These are phyloP conservation scores for Ogataea corticis DNA, from an alignment of 805 yeast genomes.

Conservation along the genomic window DNA sequence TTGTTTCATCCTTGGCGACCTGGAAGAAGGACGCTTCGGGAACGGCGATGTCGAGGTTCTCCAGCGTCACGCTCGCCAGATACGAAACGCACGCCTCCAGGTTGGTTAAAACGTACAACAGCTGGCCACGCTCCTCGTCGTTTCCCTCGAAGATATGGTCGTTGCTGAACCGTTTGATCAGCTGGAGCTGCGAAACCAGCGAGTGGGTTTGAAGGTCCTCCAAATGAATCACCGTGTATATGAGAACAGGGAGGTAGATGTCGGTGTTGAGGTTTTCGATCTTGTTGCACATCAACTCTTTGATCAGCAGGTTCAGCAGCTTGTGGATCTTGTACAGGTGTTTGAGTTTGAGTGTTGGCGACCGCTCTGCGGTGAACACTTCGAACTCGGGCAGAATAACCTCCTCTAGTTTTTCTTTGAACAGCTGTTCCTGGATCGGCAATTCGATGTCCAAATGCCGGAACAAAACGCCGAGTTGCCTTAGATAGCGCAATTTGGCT, in stretches of 20 bases:
- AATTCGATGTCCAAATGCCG: slow-evolving; percentile 33
- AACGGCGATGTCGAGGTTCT: slow-evolving; percentile 30
- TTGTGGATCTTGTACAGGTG: slow-evolving; percentile 33
- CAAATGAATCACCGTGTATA: slow-evolving; percentile 34
- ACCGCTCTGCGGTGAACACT: slow-evolving; percentile 32
- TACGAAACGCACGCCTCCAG: slow-evolving; percentile 39
- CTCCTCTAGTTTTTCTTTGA: slow-evolving; percentile 24
- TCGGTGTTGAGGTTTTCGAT: slow-evolving; percentile 33
- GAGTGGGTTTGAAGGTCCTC: slow-evolving; percentile 31
- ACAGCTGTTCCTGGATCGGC: slow-evolving; percentile 26
- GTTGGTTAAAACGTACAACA: slow-evolving; percentile 37
- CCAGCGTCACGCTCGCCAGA: slow-evolving; percentile 33
- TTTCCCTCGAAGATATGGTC: slow-evolving; percentile 28
- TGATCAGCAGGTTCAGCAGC: slow-evolving; percentile 27
- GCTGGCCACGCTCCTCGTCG: slow-evolving; percentile 34
- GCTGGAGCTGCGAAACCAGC: slow-evolving; percentile 33
- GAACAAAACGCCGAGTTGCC: slow-evolving; percentile 26
- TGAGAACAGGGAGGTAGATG: slow-evolving; percentile 35
- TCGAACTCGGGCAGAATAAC: slow-evolving; percentile 33
- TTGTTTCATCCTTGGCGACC: not conserved
- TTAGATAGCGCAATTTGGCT: slow-evolving; percentile 29
- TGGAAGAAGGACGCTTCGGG: slow-evolving; percentile 12
- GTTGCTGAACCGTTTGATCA: slow-evolving; percentile 36
- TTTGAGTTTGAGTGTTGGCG: slow-evolving; percentile 37
- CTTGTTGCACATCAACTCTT: slow-evolving; percentile 16